Evolutionary conservation across 305 asterid genomes (phyloP).

Genomic region (Coffea humblotiana): DNA sequence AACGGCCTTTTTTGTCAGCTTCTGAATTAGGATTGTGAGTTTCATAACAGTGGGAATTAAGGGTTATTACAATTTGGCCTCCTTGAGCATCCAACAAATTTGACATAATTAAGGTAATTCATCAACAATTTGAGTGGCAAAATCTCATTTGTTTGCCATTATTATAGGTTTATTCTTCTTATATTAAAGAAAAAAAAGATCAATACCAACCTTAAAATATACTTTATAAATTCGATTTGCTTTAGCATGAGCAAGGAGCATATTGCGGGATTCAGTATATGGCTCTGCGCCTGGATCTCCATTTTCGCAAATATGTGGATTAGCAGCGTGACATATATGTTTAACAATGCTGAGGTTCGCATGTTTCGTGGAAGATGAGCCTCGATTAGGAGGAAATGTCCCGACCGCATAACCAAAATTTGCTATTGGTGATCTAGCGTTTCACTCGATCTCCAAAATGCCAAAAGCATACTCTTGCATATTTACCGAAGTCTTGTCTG

Average conservation of each 20-base stretch:
- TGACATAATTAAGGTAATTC: background rate
- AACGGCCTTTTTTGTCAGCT: conserved; percentile 5
- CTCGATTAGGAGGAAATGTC: conserved; percentile 6
- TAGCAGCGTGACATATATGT: background rate
- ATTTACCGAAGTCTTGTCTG: conserved; percentile 36
- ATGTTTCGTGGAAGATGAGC: background rate
- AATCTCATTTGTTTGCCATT: background rate
- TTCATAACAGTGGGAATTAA: conserved; percentile 13
- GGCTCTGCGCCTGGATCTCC: conserved; percentile 17
- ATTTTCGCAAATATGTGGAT: background rate
- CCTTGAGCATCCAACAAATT: conserved; percentile 4
- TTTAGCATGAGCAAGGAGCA: conserved; percentile 19
- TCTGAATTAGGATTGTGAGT: background rate
- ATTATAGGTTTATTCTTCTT: background rate
- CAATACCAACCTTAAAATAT: background rate
- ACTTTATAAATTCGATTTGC: background rate
- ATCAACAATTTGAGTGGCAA: background rate
- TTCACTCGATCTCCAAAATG: conserved; percentile 50
- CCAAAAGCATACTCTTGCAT: conserved; percentile 38
- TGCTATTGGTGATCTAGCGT: conserved; percentile 29
- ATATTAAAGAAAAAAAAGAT: background rate
- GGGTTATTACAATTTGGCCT: conserved; percentile 14
- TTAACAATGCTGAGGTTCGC: background rate
- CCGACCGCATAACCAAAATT: conserved; percentile 11
- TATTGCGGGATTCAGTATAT: conserved; percentile 4